A percentile compares a stretch with the other conserved stretches of the same genome.
These are phyloP conservation scores for Debaryomyces sp. DNA, from an alignment of 1,139 yeast genomes.

Conservation along the genomic window DNA sequence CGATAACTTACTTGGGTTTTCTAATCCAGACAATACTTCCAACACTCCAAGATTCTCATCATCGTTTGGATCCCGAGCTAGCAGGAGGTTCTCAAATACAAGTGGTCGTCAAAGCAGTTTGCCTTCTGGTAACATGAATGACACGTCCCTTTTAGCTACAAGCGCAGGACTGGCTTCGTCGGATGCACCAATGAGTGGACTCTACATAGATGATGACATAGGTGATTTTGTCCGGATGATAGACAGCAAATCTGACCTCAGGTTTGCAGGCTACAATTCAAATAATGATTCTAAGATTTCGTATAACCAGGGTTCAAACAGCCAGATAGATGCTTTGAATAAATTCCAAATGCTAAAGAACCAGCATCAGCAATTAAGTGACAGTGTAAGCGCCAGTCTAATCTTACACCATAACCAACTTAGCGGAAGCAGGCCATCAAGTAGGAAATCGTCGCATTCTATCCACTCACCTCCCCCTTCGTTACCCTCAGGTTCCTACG, in stretches of 20 bases:
- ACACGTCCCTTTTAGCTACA: conserved; percentile 32
- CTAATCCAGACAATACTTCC: conserved; percentile 25
- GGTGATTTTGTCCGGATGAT: conserved; percentile 81
- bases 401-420: conserved; percentile 26
- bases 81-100: conserved; percentile 44
- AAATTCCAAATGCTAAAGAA: conserved; percentile 41
- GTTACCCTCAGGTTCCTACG: conserved; percentile 42
- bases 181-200: conserved; percentile 43
- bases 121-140: conserved; percentile 23
- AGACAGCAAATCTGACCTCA: conserved; percentile 63
- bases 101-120: conserved; percentile 35
- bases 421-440: conserved; percentile 22
- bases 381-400: conserved; percentile 52
- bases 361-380: conserved; percentile 53
- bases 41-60: conserved; percentile 54
- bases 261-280: conserved; percentile 27
- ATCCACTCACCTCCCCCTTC: conserved; percentile 33
- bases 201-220: conserved; percentile 67
- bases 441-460: conserved; percentile 41
- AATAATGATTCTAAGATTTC: conserved; percentile 12
- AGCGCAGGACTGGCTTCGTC: conserved; percentile 43
- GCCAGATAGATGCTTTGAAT: conserved; percentile 32
- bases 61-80: conserved; percentile 58
- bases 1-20: conserved; percentile 22
- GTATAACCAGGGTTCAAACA: conserved; percentile 13